Percentiles rank a stretch among this genome's conserved stretches.
Evolutionary conservation across 768 basidiomycete genomes (phyloP).

Genomic region (Macrolepiota fuliginosa): DNA sequence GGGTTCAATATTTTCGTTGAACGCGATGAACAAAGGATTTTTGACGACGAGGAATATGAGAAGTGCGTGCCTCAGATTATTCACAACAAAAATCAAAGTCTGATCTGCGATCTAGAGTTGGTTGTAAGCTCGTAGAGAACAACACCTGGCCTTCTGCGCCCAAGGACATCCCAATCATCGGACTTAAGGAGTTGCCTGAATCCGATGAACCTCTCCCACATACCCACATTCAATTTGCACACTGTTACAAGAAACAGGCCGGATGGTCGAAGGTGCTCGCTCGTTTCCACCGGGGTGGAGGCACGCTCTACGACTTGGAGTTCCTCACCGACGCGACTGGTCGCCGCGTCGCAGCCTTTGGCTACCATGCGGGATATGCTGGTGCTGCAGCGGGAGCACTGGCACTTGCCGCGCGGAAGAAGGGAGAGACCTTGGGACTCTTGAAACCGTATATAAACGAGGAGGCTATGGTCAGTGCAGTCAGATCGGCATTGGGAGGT

Average conservation of each 20-base stretch:
- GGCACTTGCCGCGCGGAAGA: slow-evolving; percentile 66
- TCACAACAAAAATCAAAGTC: slow-evolving; percentile 12
- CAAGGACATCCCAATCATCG: slow-evolving; percentile 74
- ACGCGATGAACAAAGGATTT: slow-evolving; percentile 91
- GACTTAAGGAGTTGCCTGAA: slow-evolving; percentile 91
- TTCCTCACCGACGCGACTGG: slow-evolving; percentile 85
- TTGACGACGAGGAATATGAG: slow-evolving; percentile 91
- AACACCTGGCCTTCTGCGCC: slow-evolving; percentile 90
- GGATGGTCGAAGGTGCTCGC: slow-evolving; percentile 88
- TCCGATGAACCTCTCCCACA: slow-evolving; percentile 84
- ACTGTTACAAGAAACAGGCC: slow-evolving; percentile 94
- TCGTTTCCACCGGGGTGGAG: slow-evolving; percentile 81
- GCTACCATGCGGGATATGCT: slow-evolving; percentile 98
- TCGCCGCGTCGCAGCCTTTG: slow-evolving; percentile 95
- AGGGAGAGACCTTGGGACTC: slow-evolving; percentile 57
- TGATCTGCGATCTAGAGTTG: slow-evolving; percentile 60
- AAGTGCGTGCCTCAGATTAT: slow-evolving; percentile 52
- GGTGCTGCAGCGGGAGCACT: slow-evolving; percentile 92
- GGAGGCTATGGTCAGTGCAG: slow-evolving; percentile 72
- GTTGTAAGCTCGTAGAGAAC: slow-evolving; percentile 83
- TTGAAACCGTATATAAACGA: slow-evolving; percentile 87
- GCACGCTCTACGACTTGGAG: slow-evolving; percentile 92
- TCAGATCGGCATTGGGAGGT: slow-evolving; percentile 63
- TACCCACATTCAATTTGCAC: slow-evolving; percentile 97
- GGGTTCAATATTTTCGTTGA: slow-evolving; percentile 93